A percentile compares a stretch with the other conserved stretches of the same genome.
These are phyloP conservation scores for Mycena albidolilacea DNA, from an alignment of 768 basidiomycete genomes.

Conservation along the genomic window DNA sequence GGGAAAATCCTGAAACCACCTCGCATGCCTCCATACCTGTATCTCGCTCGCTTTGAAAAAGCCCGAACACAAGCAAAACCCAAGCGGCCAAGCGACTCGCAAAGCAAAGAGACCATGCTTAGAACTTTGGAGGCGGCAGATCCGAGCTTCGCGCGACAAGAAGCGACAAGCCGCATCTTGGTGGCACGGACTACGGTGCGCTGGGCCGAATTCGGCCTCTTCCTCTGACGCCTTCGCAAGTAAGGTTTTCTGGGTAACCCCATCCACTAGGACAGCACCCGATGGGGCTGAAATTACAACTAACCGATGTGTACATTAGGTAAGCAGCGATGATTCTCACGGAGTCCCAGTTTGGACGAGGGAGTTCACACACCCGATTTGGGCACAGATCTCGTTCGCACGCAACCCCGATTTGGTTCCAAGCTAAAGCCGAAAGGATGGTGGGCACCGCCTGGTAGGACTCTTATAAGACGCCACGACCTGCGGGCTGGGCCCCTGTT, in stretches of 20 bases:
- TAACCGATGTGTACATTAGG: background rate
- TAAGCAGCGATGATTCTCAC: background rate
- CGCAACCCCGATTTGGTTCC: slow-evolving; percentile 16
- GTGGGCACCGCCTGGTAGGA: slow-evolving; percentile 20
- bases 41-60: background rate
- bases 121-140: background rate
- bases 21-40: background rate
- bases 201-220: slow-evolving; percentile 17
- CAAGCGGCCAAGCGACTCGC: background rate
- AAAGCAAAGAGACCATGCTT: background rate
- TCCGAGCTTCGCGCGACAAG: slow-evolving; percentile 12
- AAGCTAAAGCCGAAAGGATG: slow-evolving; percentile 13
- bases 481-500: slow-evolving; percentile 18
- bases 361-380: slow-evolving; percentile 31
- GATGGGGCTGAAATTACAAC: slow-evolving; percentile 14
- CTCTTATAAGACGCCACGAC: slow-evolving; percentile 9
- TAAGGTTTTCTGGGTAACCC: slow-evolving; percentile 24
- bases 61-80: background rate
- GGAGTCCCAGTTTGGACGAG: slow-evolving; percentile 21
- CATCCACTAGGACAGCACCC: slow-evolving; percentile 7
- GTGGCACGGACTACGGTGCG: slow-evolving; percentile 20
- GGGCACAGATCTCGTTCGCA: slow-evolving; percentile 13
- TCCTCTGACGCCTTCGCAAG: background rate
- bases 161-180: background rate
- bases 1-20: background rate